A percentile compares a stretch with the other conserved stretches of the same genome.
phyloP scores from a whole-genome alignment of 768 basidiomycete genomes.

The Kondoa subrosea region DNA sequence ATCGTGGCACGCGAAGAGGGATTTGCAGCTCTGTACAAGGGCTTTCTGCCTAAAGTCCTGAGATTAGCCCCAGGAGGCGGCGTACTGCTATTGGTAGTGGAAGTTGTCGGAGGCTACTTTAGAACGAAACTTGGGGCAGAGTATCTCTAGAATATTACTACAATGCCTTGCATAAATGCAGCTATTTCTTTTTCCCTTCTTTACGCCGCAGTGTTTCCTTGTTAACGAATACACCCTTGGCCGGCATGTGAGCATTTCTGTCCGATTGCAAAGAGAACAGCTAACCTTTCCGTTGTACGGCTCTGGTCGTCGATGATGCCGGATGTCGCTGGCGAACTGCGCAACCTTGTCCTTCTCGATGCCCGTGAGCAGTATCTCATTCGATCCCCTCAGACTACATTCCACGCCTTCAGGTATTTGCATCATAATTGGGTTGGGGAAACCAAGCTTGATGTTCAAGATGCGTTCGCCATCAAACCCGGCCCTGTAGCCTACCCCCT shows the following conservation, averaged over 20 bases:
- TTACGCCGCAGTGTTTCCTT: conserved; percentile 80
- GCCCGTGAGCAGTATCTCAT: conserved; percentile 63
- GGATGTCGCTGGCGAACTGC: conserved; percentile 69
- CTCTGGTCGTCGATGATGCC: conserved; percentile 72
- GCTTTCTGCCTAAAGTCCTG: conserved; percentile 87
- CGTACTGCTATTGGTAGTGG: conserved; percentile 81
- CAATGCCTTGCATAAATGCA: not conserved
- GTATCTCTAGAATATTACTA: conserved; percentile 34
- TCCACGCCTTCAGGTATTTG: conserved; percentile 71
- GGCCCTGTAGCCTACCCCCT: conserved; percentile 87
- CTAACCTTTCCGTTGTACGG: conserved; percentile 57
- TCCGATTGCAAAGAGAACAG: not conserved
- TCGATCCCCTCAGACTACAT: conserved; percentile 60
- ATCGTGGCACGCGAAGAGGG: conserved; percentile 80
- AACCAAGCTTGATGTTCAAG: conserved; percentile 81
- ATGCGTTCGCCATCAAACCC: conserved; percentile 54
- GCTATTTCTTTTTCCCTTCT: conserved; percentile 85
- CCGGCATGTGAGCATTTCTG: not conserved
- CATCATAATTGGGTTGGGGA: conserved; percentile 68
- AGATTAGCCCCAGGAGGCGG: conserved; percentile 91
- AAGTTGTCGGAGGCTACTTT: conserved; percentile 62
- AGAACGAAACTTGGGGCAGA: conserved; percentile 50
- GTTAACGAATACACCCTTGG: conserved; percentile 78
- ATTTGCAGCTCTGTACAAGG: conserved; percentile 69
- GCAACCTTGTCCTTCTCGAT: conserved; percentile 78